These are phyloP conservation scores for Chaetomium cochliodes DNA, from an alignment of 495 filamentous ascomycete species.

Conservation along the genomic window DNA sequence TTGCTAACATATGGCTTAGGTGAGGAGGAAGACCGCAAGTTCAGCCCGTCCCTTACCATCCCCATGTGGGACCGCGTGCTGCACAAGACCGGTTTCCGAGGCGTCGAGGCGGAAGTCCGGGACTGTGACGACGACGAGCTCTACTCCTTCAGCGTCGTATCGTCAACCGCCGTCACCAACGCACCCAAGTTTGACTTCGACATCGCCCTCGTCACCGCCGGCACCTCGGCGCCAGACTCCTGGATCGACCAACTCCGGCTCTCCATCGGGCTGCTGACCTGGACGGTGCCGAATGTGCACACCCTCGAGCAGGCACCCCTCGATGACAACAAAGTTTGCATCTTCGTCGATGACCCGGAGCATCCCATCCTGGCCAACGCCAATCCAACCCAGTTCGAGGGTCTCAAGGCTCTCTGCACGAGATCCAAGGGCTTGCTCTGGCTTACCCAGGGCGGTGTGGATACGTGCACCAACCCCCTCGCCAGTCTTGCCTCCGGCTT, in stretches of 20 bases:
- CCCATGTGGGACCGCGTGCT: conserved; percentile 37
- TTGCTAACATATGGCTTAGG: conserved; percentile 9
- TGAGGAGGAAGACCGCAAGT: conserved; percentile 42
- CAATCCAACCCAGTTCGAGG: conserved; percentile 27
- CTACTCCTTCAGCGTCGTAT: conserved; percentile 35
- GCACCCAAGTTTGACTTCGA: conserved; percentile 31
- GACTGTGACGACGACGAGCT: conserved; percentile 36
- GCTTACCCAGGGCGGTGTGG: conserved; percentile 50
- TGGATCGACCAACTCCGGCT: conserved; percentile 33
- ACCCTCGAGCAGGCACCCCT: conserved; percentile 19
- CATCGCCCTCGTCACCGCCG: conserved; percentile 28
- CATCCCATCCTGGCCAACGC: conserved; percentile 33
- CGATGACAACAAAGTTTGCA: conserved; percentile 29
- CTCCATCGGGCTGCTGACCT: conserved; percentile 30
- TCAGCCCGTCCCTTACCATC: conserved; percentile 33
- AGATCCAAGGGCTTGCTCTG: conserved; percentile 46
- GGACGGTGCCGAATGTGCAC: conserved; percentile 30
- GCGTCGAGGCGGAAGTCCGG: conserved; percentile 34
- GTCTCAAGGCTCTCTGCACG: conserved; percentile 32
- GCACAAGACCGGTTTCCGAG: conserved; percentile 30
- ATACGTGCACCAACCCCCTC: conserved; percentile 29
- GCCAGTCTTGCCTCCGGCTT: conserved; percentile 35
- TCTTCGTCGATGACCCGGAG: conserved; percentile 40
- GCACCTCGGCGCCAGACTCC: background rate
- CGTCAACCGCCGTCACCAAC: conserved; percentile 23